Evolutionary conservation across 306 rosid species (phyloP), one percentile per base, ranked within the genome.

Genomic region (Cucumis hystrix): DNA sequence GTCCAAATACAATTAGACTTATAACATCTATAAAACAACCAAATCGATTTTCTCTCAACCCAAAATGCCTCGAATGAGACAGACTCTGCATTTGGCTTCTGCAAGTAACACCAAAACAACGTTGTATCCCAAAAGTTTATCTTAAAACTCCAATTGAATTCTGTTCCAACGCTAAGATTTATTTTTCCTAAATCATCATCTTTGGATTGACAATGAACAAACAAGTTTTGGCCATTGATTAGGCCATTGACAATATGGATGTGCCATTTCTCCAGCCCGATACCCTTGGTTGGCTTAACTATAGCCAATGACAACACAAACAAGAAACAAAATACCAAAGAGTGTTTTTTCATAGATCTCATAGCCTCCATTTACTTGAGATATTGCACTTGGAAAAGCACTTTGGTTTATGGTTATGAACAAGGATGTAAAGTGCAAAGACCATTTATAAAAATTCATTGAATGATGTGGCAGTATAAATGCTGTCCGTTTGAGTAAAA

Each of bases 141-240:
- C 3, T 4, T 51, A 73, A 83, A 79, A 37, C 8, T 51, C 80
- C 80, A 83, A 1, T 30, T 15, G 7, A 49, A 60, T 2, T 76
- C 51, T 2, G 17, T 15, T 12, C 69, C 75, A 13, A 18, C 21
- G 5, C 12, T 21, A 7, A 83, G 54, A 1, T 52, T 28, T 1
- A n/a, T 78, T 12, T 1, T 8, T 0, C 86, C 86, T 7, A 79
- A 15, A 61, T 79, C 83, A 20, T 69, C 16, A 2, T 83, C 64
- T 33, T 69, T 79, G 10, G 81, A 83, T 10, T 65, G 33, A 30
- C 80, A 82, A 4, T 82, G 77, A 20, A 33, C 11, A 4, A 20
- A n/a, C 28, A 74, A 13, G 4, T 2, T 8, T 35, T 65, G 68
- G 68, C 10, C 10, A 8, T 18, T 4, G 45, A 57, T 64, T 61